These are phyloP conservation scores for Collybiopsis confluens DNA, from an alignment of 768 basidiomycete genomes.

Conservation along the genomic window DNA sequence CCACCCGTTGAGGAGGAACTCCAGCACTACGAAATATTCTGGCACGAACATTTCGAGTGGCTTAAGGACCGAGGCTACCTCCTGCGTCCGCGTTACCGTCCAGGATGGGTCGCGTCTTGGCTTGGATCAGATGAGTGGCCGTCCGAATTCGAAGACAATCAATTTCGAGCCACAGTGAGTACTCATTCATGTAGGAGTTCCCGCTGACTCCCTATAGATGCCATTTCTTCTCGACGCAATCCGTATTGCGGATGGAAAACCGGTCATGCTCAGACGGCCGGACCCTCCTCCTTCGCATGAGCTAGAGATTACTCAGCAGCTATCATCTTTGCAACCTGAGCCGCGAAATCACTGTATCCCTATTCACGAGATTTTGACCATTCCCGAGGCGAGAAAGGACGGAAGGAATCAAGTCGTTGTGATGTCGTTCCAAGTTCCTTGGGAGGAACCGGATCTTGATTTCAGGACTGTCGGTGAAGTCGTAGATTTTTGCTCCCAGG, in stretches of 20 bases:
- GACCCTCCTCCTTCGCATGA: conserved; percentile 19
- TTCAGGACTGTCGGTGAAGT: conserved; percentile 31
- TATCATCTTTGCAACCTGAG: conserved; percentile 15
- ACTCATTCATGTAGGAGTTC: too few relatives aligned
- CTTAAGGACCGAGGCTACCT: conserved; percentile 25
- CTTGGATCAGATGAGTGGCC: conserved; percentile 3
- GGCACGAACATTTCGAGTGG: conserved; percentile 22
- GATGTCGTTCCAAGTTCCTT: conserved; percentile 23
- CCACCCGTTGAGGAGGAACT: neutral
- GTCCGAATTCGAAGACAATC: conserved; percentile 8
- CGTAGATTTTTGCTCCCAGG: conserved; percentile 26
- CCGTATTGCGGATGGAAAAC: conserved; percentile 21
- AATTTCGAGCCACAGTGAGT: neutral
- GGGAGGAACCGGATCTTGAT: conserved; percentile 27
- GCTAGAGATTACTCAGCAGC: conserved; percentile 20
- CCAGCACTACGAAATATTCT: neutral
- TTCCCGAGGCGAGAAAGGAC: conserved; percentile 17
- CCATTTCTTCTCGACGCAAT: conserved; percentile 32
- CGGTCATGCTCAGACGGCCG: conserved; percentile 27
- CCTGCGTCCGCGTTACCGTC: conserved; percentile 27
- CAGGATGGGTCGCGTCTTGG: conserved; percentile 33
- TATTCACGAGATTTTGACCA: conserved; percentile 16
- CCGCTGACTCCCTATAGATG: too few relatives aligned
- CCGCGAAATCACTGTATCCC: conserved; percentile 32
- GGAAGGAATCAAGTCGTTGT: conserved; percentile 17